Conservation (phyloP, 2,329 filamentous ascomycete genomes). For the Myriosclerotinia scirpicola region DNA sequence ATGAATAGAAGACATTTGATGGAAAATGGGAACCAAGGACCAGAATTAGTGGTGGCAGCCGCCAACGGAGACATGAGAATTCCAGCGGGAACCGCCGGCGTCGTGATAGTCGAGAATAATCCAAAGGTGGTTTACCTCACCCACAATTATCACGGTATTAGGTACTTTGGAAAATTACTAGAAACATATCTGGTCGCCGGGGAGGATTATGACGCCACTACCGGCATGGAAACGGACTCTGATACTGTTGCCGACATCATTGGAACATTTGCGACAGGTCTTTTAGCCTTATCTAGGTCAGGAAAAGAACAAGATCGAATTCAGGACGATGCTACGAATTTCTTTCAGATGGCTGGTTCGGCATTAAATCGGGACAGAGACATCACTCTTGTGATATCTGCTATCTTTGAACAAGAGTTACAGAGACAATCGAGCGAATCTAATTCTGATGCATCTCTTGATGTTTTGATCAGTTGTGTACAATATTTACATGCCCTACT, state of each 20-base stretch:
- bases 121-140: constrained; percentile 74
- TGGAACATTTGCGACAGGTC: constrained; percentile 67
- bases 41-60: constrained; percentile 35
- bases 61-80: constrained; percentile 56
- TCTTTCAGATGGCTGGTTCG: constrained; percentile 60
- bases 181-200: constrained; percentile 64
- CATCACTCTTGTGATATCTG: constrained; percentile 77
- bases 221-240: constrained; percentile 49
- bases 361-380: constrained; percentile 60
- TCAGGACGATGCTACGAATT: constrained; percentile 42
- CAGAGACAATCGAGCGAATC: constrained; percentile 47
- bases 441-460: constrained; percentile 50
- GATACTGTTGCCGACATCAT: constrained; percentile 73
- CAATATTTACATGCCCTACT: constrained; percentile 77
- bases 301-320: constrained; percentile 41
- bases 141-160: constrained; percentile 73
- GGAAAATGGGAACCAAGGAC: constrained; percentile 19
- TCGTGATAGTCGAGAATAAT: constrained; percentile 74
- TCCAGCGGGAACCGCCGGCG: constrained; percentile 63
- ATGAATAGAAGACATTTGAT: constrained; percentile 10
- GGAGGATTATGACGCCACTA: constrained; percentile 47
- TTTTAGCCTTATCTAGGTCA: constrained; percentile 47
- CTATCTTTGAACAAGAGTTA: constrained; percentile 75
- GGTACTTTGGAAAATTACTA: constrained; percentile 74
- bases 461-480: constrained; percentile 68